Base-by-base conservation (phyloP, 2,329 filamentous ascomycete genomes). In the Hyphodiscus sp. region DNA sequence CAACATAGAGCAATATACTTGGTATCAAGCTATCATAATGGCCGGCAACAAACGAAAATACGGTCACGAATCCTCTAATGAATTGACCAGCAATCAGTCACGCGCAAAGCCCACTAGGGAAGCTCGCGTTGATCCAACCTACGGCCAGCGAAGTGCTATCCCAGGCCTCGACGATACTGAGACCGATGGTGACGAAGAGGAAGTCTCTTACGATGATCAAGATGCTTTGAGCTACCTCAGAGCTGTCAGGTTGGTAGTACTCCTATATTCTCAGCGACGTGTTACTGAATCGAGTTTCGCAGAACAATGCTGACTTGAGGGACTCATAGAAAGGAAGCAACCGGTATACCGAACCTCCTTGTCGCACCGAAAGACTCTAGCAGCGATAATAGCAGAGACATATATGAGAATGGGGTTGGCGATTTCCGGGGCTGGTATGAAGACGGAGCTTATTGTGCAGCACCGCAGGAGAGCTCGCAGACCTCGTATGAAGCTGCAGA, bases 361-460 rank as follows among this genome's bases (percentile, higher is more conserved):
- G 79, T 83, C 45, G 87, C 85, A 0, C 77, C 81, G 5, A 79
- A 75, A 59, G 66, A 71, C 62, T 53, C 66, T 15, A 55, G 61
- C 43, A 64, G 67, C 10, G 60, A 60, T 8, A 67, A 70, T 10
- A 62, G 67, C n/a, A 23, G 60, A 16, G 73, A 77, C 30, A 74
- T 79, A 43, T 82, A 83, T 63, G 64, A 74, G 9, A 67, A 73
- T 53, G 75, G 75, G 6, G 58, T 70, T 19, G 76, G 77, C 50
- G 80, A 86, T 62, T 72, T 75, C 20, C 71, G 79, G 52, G 87
- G 86, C 11, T 85, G 82, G 65, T 94, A 89, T 67, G 74, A 83
- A 16, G 88, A 95, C 61, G 91, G 90, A 47, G 87, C 89, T 41
- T 96, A 90, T 67, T 81, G 86, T 20, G 87, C 84, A 3, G 74